Percentiles rank a stretch among this genome's conserved stretches.
Evolutionary conservation across 2,329 filamentous ascomycete species (phyloP).

Genomic region (Pyricularia sp.): DNA sequence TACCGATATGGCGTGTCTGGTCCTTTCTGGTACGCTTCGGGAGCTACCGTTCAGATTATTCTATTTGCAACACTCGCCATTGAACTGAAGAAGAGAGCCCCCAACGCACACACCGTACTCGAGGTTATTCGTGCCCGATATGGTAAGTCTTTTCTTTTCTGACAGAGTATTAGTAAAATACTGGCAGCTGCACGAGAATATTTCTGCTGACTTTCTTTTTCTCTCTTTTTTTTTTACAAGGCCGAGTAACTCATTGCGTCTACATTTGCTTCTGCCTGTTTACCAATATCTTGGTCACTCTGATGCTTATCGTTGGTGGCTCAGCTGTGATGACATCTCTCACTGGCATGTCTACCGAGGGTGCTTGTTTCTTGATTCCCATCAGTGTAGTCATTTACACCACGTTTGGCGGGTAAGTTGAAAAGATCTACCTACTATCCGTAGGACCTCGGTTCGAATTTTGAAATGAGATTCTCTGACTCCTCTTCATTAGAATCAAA

Average conservation of each 20-base stretch:
- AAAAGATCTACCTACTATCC: neutral
- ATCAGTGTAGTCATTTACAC: constrained; percentile 78
- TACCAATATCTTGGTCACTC: constrained; percentile 80
- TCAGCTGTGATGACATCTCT: constrained; percentile 63
- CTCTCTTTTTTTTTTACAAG: no score
- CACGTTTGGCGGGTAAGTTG: constrained; percentile 47
- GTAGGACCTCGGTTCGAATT: neutral
- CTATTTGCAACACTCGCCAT: constrained; percentile 87
- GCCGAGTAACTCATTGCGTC: constrained; percentile 53
- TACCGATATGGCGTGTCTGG: constrained; percentile 64
- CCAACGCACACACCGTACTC: constrained; percentile 78
- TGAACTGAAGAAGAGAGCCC: constrained; percentile 76
- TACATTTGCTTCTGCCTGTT: constrained; percentile 76
- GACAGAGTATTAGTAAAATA: neutral
- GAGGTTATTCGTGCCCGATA: constrained; percentile 79
- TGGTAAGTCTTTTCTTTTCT: constrained; percentile 31
- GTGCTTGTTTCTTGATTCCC: constrained; percentile 76
- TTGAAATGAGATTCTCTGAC: neutral
- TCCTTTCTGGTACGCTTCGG: constrained; percentile 49
- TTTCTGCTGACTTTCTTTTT: neutral
- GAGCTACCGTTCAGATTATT: constrained; percentile 80
- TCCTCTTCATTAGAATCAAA: constrained; percentile 45
- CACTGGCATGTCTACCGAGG: constrained; percentile 67
- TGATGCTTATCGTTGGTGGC: constrained; percentile 82
- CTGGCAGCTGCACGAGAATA: neutral